These are phyloP conservation scores for Xylariaceae sp. DNA, from an alignment of 2,329 filamentous ascomycete species.

Conservation along the genomic window DNA sequence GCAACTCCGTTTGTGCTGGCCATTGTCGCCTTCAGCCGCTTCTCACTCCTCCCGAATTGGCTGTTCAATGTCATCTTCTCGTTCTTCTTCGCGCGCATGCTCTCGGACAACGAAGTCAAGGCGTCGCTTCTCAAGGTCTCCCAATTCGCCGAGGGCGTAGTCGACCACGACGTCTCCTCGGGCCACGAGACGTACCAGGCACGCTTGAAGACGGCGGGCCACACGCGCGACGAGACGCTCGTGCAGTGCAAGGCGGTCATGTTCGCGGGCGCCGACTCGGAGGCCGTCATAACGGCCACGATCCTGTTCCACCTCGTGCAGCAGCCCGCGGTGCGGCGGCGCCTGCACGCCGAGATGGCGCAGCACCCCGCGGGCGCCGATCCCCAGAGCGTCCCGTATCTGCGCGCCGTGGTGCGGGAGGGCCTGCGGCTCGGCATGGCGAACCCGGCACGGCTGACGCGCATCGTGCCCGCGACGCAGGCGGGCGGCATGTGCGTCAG, in stretches of 20 bases:
- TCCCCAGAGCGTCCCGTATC: not conserved
- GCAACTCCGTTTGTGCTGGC: conserved; percentile 2
- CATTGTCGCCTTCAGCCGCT: conserved; percentile 3
- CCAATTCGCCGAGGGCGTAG: not conserved
- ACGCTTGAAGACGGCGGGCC: not conserved
- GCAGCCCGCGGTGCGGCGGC: not conserved
- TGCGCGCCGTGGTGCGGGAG: not conserved
- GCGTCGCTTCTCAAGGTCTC: not conserved
- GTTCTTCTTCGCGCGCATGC: not conserved
- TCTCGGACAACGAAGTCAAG: not conserved
- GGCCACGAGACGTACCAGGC: not conserved
- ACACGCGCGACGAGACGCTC: not conserved
- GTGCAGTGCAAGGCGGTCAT: not conserved
- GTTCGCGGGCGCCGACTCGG: not conserved
- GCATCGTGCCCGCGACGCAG: not conserved
- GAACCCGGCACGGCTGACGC: not conserved
- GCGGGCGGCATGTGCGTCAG: not conserved
- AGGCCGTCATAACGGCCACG: not conserved
- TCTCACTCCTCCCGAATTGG: conserved; percentile 3
- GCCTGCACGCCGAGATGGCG: not conserved
- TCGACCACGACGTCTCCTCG: not conserved
- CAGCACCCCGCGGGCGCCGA: not conserved
- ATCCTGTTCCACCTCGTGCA: not conserved
- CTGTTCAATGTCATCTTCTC: not conserved
- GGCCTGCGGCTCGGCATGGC: not conserved